Base-by-base conservation (phyloP, 2,329 filamentous ascomycete genomes). In the Simplicillium aogashimaense region DNA sequence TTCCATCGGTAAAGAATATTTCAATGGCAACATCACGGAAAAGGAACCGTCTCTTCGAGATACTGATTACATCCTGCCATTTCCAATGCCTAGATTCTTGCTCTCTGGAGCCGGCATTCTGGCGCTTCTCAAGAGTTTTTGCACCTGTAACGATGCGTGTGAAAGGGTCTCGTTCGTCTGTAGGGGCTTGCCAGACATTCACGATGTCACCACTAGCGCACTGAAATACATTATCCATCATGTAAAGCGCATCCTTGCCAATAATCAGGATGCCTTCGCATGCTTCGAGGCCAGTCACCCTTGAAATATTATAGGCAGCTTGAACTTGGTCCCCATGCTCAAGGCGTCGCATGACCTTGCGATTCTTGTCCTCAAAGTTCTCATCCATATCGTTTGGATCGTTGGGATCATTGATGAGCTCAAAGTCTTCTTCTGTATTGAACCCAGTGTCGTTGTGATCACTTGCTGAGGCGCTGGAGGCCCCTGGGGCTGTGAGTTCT, bases 21-120 rank as follows among this genome's bases (percentile, higher is more conserved):
- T 98, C 92, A n/a, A 97, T 80, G 0, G 87, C 88, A 11, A 98
- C 92, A 54, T 98, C 90, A 18, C 92, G 81, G 61, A 97, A 95
- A 4, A 98, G 65, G 59, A 97, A 98, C 7, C 90, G 82, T 15
- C 94, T 80, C 60, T 98, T 98, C 1, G 90, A 97, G 29, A 97
- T 83, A 56, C 89, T 95, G 50, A 97, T 85, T 12, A 97, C 81
- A 56, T 97, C 90, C 3, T 80, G 76, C 90, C 90, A 98, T 48
- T 81, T 83, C 94, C 92, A 98, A 57, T 84, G 83, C 50, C 89
- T 78, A 2, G 84, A 88, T 45, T 90, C 85, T 52, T 94, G 86
- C 37, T 94, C 86, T 34, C 57, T 54, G 4, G 53, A 54, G 52
- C 60, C 74, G 56, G 58, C 69, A 57, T 57, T 78, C 64, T 64